Percentiles rank a stretch among this genome's conserved stretches.
phyloP scores from a whole-genome alignment of 2,329 filamentous ascomycete genomes.

The Penicillium brasilianum region DNA sequence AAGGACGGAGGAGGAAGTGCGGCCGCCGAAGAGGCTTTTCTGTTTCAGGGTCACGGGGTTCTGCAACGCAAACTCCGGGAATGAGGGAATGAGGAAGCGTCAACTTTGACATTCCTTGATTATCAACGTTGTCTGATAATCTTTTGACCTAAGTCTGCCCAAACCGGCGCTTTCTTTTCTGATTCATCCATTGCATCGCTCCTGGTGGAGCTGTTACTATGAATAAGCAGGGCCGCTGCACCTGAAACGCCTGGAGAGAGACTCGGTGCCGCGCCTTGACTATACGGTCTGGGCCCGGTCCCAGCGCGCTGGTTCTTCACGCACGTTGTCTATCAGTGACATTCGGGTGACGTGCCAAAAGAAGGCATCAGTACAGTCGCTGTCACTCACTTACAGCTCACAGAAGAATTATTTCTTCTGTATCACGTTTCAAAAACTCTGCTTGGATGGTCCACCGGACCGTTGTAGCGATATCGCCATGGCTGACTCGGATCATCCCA shows the following conservation, averaged over 20 bases:
- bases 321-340: slow-evolving; percentile 15
- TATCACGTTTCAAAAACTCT: not conserved
- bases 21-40: slow-evolving; percentile 18
- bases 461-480: slow-evolving; percentile 14
- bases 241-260: slow-evolving; percentile 25
- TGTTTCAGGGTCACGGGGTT: slow-evolving; percentile 36
- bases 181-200: slow-evolving; percentile 13
- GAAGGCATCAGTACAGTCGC: not conserved
- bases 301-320: slow-evolving; percentile 17
- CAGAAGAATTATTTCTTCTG: not conserved
- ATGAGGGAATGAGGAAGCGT: slow-evolving; percentile 17
- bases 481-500: slow-evolving; percentile 24
- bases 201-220: slow-evolving; percentile 31
- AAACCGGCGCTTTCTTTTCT: slow-evolving; percentile 5
- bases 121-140: not conserved
- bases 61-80: slow-evolving; percentile 16
- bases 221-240: slow-evolving; percentile 28
- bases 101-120: slow-evolving; percentile 22
- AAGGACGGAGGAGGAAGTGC: slow-evolving; percentile 14
- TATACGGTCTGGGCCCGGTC: slow-evolving; percentile 29
- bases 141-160: not conserved
- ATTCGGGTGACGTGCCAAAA: not conserved
- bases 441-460: not conserved
- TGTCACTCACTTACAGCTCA: not conserved
- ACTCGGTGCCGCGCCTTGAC: slow-evolving; percentile 20